Evolutionary conservation across 306 rosid genomes (phyloP).

Genomic region (Sindora glabra): DNA sequence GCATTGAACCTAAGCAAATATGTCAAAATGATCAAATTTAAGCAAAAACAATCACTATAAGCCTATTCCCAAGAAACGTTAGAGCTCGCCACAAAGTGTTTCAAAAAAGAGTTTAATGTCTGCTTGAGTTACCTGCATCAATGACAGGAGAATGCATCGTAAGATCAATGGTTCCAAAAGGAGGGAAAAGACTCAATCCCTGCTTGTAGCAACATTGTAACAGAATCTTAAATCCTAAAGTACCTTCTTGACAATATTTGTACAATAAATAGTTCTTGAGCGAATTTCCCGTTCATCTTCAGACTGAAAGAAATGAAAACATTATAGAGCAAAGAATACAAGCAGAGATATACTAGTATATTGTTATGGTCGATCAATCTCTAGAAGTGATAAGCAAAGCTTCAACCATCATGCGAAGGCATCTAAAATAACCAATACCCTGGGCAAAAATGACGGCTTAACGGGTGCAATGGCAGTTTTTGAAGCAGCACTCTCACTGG

Average conservation of each 20-base stretch:
- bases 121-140: constrained; percentile 80
- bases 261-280: constrained; percentile 94
- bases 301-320: constrained; percentile 46
- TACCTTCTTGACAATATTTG: constrained; percentile 96
- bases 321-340: constrained; percentile 10
- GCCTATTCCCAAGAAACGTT: not conserved
- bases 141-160: constrained; percentile 8
- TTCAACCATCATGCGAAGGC: not conserved
- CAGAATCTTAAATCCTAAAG: constrained; percentile 14
- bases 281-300: constrained; percentile 98
- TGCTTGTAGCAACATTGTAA: constrained; percentile 9
- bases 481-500: constrained; percentile 91
- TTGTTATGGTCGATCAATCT: not conserved
- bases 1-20: constrained; percentile 64
- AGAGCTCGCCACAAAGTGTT: constrained; percentile 95
- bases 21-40: not conserved
- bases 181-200: not conserved
- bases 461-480: constrained; percentile 99
- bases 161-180: not conserved
- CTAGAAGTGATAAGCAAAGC: not conserved
- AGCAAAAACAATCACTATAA: not conserved
- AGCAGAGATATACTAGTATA: constrained; percentile 4
- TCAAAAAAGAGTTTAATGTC: constrained; percentile 88
- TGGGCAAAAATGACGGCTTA: constrained; percentile 87
- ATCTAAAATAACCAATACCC: constrained; percentile 43